These are phyloP conservation scores for Mortierella sp. DNA, from an alignment of 371 early-diverging fungal species.

Conservation along the genomic window DNA sequence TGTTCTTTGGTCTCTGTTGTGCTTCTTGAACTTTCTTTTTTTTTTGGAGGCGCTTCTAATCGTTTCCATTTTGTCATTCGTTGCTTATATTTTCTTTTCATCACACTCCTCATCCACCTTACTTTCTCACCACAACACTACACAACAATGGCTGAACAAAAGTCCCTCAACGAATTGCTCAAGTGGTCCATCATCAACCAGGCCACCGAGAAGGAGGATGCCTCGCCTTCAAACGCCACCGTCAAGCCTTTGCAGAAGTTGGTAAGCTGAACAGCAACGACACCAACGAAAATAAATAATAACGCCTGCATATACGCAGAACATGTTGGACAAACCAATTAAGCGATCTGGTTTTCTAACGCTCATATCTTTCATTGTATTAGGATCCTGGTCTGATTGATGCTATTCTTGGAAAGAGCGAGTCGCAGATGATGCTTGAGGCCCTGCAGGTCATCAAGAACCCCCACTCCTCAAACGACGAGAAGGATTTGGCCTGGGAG, in stretches of 20 bases:
- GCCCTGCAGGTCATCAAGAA: conserved; percentile 75
- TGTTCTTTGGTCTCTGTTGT: background rate
- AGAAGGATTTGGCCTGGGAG: conserved; percentile 86
- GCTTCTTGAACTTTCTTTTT: conserved; percentile 7
- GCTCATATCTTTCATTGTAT: background rate
- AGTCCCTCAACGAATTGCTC: conserved; percentile 79
- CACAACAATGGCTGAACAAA: conserved; percentile 32
- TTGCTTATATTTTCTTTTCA: background rate
- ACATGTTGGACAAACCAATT: background rate
- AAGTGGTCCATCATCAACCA: conserved; percentile 91
- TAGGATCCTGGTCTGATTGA: conserved; percentile 90
- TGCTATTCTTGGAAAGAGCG: conserved; percentile 92
- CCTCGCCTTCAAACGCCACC: conserved; percentile 62
- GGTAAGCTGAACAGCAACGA: conserved; percentile 21
- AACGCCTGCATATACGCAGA: background rate
- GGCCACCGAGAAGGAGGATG: conserved; percentile 79
- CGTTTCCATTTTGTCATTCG: conserved; percentile 15
- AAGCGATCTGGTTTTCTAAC: background rate
- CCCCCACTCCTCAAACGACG: conserved; percentile 71
- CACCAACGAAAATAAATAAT: background rate
- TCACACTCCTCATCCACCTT: background rate
- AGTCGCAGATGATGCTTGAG: conserved; percentile 89
- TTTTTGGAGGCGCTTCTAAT: background rate
- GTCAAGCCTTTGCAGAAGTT: conserved; percentile 29
- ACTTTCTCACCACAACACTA: background rate